phyloP scores from a whole-genome alignment of 2,329 filamentous ascomycete genomes.

The Diaporthe helianthi region DNA sequence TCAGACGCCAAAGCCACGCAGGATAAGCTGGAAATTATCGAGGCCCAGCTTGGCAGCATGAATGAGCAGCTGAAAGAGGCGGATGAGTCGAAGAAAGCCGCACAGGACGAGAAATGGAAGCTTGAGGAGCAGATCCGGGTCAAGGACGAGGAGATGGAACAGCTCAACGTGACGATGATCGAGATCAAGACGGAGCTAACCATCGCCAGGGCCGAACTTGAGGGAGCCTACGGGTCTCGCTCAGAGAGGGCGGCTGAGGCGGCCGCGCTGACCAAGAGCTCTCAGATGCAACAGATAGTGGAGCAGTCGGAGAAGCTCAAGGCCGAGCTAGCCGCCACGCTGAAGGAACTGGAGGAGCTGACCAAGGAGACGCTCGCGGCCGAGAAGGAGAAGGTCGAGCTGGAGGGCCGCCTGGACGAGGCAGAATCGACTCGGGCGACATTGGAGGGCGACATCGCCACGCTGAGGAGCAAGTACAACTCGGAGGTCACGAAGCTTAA shows the following conservation, averaged over 20 bases:
- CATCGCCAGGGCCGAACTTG: conserved; percentile 66
- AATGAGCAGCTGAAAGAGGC: conserved; percentile 35
- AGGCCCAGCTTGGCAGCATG: conserved; percentile 37
- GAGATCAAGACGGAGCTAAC: conserved; percentile 69
- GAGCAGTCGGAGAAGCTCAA: conserved; percentile 58
- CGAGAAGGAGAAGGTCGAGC: conserved; percentile 58
- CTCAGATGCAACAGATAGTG: conserved; percentile 55
- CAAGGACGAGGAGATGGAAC: conserved; percentile 59
- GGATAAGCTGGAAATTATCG: conserved; percentile 45
- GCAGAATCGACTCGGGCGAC: conserved; percentile 44
- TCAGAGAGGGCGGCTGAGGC: conserved; percentile 65
- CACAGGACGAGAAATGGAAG: conserved; percentile 40
- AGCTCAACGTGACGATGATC: conserved; percentile 58
- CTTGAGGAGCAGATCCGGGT: conserved; percentile 55
- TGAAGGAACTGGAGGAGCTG: conserved; percentile 60
- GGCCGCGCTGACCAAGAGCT: conserved; percentile 58
- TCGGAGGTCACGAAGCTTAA: conserved; percentile 52
- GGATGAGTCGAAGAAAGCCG: conserved; percentile 42
- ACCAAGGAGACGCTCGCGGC: conserved; percentile 59
- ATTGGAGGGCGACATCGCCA: conserved; percentile 49
- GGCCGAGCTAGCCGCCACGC: conserved; percentile 57
- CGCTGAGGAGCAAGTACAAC: conserved; percentile 49
- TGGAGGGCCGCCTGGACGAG: conserved; percentile 52
- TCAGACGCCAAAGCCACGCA: conserved; percentile 49
- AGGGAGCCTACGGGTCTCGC: conserved; percentile 66